Base-by-base conservation (phyloP, 2,329 filamentous ascomycete genomes). In the Furcasterigmium furcatum region DNA sequence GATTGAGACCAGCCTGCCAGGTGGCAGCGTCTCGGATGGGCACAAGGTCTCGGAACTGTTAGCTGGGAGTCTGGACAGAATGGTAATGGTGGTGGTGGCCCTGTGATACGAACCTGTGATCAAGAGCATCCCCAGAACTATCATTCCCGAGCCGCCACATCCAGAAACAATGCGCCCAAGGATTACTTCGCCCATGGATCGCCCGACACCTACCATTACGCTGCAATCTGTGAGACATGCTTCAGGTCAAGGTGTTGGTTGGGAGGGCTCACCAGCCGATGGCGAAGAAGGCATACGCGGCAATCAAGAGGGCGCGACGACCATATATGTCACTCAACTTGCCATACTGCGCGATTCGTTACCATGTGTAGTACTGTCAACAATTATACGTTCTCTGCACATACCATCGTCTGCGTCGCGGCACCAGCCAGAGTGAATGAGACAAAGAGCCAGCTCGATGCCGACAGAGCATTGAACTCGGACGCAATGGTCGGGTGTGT, bases 401-500 rank as follows among this genome's bases (percentile, higher is more conserved):
- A 16, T 7, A 32, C 30, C 52, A 82, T 48, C 9, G 58, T 53
- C 43, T 65, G 62, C 0, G 58, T 61, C 9, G 61, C 58, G 0
- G 59, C 60, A 2, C 59, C 56, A 2, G 62, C 61, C 1, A 65
- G 50, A 16, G 55, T 57, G 40, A 63, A 65, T 3, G 58, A 52
- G 1, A 58, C 58, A 12, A 64, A 58, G 1, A 65, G 42, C 63
- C 80, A 82, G 48, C 73, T 80, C 4, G 79, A 81, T 42, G 77
- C 72, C n/a, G 70, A 71, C 5, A 85, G 57, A 25, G 71, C 69
- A 44, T 75, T 66, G 53, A 85, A 85, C 44, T 84, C 76, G 10
- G 80, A 85, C 0, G 79, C 76, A 43, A 85, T 82, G 4, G 68
- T 68, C 1, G 78, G 76, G 47, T 85, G 80, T 0, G 84, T 86